Evolutionary conservation across 352 stramenopile genomes (phyloP).

Genomic region (Peronosclerospora sorghi): DNA sequence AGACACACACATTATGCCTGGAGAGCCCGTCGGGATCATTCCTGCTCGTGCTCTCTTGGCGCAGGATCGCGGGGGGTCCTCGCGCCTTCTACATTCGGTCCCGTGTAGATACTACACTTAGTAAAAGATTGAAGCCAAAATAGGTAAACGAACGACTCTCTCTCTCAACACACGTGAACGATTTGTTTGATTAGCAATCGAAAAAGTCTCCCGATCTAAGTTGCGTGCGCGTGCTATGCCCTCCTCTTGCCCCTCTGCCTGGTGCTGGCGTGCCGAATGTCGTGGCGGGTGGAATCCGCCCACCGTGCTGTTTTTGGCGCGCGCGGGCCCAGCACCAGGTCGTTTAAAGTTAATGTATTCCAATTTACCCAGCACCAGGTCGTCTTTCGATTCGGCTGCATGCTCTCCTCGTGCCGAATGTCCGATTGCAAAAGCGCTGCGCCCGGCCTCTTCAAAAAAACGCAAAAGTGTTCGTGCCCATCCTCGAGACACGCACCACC

Average conservation of each 20-base stretch:
- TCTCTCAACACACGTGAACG: neutral
- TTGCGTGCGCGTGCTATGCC: slow-evolving; percentile 10
- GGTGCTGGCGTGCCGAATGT: slow-evolving; percentile 14
- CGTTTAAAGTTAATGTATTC: slow-evolving; percentile 10
- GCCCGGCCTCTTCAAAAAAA: neutral
- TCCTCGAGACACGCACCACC: too few species aligned
- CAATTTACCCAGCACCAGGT: too few species aligned
- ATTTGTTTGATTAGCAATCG: slow-evolving; percentile 20
- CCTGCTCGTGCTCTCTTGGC: too few species aligned
- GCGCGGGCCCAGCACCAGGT: slow-evolving; percentile 1
- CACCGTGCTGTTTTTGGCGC: slow-evolving; percentile 9
- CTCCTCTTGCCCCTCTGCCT: slow-evolving; percentile 5
- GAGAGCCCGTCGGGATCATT: too few species aligned
- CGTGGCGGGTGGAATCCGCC: slow-evolving; percentile 13
- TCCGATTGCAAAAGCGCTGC: too few species aligned
- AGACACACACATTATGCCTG: slow-evolving; percentile 1
- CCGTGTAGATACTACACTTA: too few species aligned
- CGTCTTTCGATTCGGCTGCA: too few species aligned
- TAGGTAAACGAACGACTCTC: too few species aligned
- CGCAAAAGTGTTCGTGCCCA: neutral
- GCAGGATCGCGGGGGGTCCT: slow-evolving; percentile 1
- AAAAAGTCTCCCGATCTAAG: slow-evolving; percentile 11
- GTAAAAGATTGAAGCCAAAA: too few species aligned
- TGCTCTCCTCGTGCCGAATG: too few species aligned
- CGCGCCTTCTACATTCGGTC: slow-evolving; percentile 7